Conservation (phyloP, 2,329 filamentous ascomycete species). For the Amylocarpus encephaloides region DNA sequence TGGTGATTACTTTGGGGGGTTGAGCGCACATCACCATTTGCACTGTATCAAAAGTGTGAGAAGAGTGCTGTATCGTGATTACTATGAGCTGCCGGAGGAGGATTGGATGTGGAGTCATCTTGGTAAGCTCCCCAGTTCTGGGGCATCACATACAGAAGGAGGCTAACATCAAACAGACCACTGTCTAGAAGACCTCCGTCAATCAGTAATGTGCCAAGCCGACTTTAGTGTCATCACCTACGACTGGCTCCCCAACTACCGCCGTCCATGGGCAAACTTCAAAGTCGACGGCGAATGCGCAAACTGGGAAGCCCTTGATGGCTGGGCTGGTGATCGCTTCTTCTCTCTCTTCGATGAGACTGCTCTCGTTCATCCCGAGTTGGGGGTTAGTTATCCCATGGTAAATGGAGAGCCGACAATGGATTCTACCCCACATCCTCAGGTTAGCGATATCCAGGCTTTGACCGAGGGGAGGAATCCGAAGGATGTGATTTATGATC, state of each 20-base stretch:
- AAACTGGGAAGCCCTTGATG: constrained; percentile 5
- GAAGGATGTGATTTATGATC: constrained; percentile 2
- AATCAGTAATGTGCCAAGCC: constrained; percentile 6
- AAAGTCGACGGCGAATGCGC: constrained; percentile 8
- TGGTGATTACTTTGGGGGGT: constrained; percentile 7
- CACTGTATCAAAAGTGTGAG: constrained; percentile 11
- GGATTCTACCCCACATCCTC: constrained; percentile 3
- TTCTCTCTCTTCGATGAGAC: constrained; percentile 3
- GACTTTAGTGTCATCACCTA: constrained; percentile 9
- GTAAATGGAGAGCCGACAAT: neutral
- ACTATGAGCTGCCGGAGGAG: constrained; percentile 1
- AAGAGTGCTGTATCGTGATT: constrained; percentile 5
- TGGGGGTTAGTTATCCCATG: constrained; percentile 2
- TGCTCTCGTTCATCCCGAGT: constrained; percentile 1
- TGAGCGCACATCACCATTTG: constrained; percentile 11
- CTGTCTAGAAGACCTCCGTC: constrained; percentile 8
- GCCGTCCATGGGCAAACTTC: constrained; percentile 6
- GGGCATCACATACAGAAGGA: neutral
- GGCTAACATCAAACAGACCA: constrained; percentile 2
- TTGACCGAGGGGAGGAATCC: constrained; percentile 2
- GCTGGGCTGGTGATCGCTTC: constrained; percentile 2
- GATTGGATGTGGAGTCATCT: constrained; percentile 7
- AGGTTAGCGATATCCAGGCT: constrained; percentile 1
- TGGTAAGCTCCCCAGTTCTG: neutral
- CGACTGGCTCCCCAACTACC: constrained; percentile 8